Evolutionary conservation across 2,329 filamentous ascomycete species (phyloP).

Genomic region (Trichoderma koningiopsis): DNA sequence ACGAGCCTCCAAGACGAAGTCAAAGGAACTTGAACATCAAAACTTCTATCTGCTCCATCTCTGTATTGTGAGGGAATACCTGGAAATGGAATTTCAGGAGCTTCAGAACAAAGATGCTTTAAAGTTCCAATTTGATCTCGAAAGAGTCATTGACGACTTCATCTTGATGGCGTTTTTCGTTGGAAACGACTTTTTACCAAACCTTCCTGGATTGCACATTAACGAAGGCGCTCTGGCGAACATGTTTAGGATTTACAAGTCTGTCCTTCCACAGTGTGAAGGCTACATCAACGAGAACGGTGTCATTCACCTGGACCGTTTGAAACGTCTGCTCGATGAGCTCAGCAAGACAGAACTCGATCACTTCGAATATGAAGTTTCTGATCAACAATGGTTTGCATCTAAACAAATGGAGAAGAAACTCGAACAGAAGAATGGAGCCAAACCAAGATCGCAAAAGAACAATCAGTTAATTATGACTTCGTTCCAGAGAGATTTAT

Average conservation of each 20-base stretch:
- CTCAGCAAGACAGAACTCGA: conserved; percentile 85
- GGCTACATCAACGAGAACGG: conserved; percentile 97
- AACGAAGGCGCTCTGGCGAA: conserved; percentile 95
- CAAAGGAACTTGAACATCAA: conserved; percentile 96
- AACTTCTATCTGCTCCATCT: conserved; percentile 98
- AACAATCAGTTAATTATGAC: conserved; percentile 71
- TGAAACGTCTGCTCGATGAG: conserved; percentile 77
- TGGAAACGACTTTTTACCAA: conserved; percentile 97
- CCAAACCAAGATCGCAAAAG: conserved; percentile 49
- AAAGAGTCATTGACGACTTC: conserved; percentile 97
- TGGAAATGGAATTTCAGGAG: conserved; percentile 96
- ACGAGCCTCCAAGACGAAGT: conserved; percentile 80
- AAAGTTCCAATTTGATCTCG: conserved; percentile 84
- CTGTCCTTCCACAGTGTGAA: conserved; percentile 79
- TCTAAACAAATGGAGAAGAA: conserved; percentile 78
- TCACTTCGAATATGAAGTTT: conserved; percentile 89
- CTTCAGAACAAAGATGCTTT: conserved; percentile 73
- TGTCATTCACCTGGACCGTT: conserved; percentile 81
- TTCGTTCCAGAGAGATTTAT: conserved; percentile 77
- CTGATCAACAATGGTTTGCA: conserved; percentile 89
- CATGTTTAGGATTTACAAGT: conserved; percentile 98
- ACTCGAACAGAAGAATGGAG: conserved; percentile 58
- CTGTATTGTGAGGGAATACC: conserved; percentile 94
- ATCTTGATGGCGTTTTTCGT: conserved; percentile 99
- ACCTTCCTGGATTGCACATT: conserved; percentile 93